Conservation (phyloP, 176 grass and related monocot species). For the Areca catechu region DNA sequence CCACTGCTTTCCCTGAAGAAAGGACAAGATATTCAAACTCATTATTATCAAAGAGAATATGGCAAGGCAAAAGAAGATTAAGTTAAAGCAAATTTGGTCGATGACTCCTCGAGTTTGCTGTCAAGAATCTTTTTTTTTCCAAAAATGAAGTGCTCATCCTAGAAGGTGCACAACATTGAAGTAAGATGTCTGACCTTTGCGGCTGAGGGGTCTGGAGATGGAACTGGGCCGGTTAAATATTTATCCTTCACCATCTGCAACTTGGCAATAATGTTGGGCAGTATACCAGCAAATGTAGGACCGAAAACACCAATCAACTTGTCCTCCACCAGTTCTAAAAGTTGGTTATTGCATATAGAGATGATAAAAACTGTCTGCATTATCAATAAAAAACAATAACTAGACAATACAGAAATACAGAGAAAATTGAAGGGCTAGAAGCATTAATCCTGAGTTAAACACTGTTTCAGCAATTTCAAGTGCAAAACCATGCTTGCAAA, state of each 20-base stretch:
- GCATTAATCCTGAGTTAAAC: not conserved
- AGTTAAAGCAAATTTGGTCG: too few species aligned
- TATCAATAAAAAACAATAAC: conserved; percentile 12
- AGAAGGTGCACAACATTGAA: too few species aligned
- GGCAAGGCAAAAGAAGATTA: too few species aligned
- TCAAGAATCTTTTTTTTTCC: too few species aligned
- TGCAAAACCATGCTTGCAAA: too few species aligned
- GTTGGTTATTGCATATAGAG: conserved; percentile 86
- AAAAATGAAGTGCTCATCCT: too few species aligned
- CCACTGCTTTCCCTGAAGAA: conserved; percentile 58
- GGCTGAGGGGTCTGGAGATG: conserved; percentile 28
- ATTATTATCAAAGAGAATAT: too few species aligned
- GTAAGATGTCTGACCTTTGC: conserved; percentile 30
- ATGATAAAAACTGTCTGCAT: conserved; percentile 74
- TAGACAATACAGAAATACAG: too few species aligned
- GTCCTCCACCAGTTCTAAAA: conserved; percentile 78
- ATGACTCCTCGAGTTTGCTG: too few species aligned
- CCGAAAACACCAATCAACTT: conserved; percentile 69
- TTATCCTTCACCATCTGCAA: conserved; percentile 57
- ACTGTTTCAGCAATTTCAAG: too few species aligned
- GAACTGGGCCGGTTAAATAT: conserved; percentile 37
- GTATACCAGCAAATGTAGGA: conserved; percentile 52
- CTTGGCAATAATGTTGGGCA: conserved; percentile 63
- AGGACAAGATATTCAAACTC: not conserved
- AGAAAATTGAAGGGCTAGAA: not conserved